Base-by-base conservation (phyloP, 23 red algal genomes). In the Pyropia haitanensis region DNA sequence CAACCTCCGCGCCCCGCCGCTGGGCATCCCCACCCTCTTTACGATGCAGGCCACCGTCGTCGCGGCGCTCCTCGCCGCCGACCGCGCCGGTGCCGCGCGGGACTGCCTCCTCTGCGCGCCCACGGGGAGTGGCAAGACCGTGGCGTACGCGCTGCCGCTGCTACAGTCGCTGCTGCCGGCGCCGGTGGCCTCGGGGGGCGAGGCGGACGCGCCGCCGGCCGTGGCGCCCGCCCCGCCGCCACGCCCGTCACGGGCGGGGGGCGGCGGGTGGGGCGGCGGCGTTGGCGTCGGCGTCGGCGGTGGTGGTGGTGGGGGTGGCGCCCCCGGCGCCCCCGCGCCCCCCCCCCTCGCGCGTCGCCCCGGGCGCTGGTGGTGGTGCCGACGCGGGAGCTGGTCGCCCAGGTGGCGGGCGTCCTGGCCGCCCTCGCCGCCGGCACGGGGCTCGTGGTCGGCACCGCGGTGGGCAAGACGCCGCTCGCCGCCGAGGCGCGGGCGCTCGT, bases 71-170 rank as follows among this genome's bases (percentile, higher is more conserved):
- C 73, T 88, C 18, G 33, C 12, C 14, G 60, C 23, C 25, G 62
- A 25, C 19, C 60, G 65, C 12, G 22, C 57, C 1, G 39, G 56
- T 5, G 64, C 32, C 13, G 18, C 56, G 2, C 73, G 81, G 17
- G 94, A 98, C 69, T 58, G 91, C 4, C 52, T 98, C 21, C 57
- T 90, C 14, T 85, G 73, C 34, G 86, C 94, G 19, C 87, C 87
- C 56, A 98, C 94, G 24, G 94, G 94, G n/a, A 91, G 86, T 56
- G 86, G 94, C 18, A 98, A 98, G 72, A 98, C 86, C 16, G 70
- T 98, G 1, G 79, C 79, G 27, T 98, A 98, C 63, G 94, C 82
- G 18, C 71, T 91, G 18, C 85, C 94, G n/a, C 71, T 98, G 14
- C 14, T 95, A 3, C 49, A 72, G 23, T 59, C 44, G 1, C 9